These are phyloP conservation scores for Trichosanthes cucumerina DNA, from an alignment of 306 rosid genomes.

Conservation along the genomic window DNA sequence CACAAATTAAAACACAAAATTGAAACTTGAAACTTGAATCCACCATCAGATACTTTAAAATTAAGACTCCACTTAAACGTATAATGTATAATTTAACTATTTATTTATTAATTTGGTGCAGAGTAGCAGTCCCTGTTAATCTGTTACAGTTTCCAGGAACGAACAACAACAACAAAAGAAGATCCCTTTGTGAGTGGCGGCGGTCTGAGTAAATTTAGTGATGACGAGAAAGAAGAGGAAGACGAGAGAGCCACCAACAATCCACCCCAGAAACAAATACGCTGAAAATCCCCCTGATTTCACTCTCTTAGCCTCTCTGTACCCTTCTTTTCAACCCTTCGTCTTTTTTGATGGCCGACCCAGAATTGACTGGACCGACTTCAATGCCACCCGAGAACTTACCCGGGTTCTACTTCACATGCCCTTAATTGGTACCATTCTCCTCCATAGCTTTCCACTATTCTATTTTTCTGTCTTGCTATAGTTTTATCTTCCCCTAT, in stretches of 20 bases:
- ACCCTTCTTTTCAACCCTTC: conserved; percentile 58
- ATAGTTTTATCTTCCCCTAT: background rate
- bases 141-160: no score
- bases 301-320: conserved; percentile 56
- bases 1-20: no score
- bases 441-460: background rate
- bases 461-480: background rate
- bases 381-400: conserved; percentile 77
- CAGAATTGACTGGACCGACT: conserved; percentile 65
- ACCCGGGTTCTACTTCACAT: conserved; percentile 40
- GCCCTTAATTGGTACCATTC: conserved; percentile 27
- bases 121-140: no score
- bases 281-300: conserved; percentile 75
- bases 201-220: background rate
- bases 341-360: conserved; percentile 27
- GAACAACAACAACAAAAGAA: background rate
- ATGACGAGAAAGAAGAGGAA: conserved; percentile 34
- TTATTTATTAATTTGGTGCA: no score
- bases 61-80: background rate
- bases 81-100: background rate
- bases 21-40: no score
- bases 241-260: conserved; percentile 31
- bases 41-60: no score
- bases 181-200: background rate
- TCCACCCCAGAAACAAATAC: conserved; percentile 60